These are phyloP conservation scores for Paspalum vaginatum DNA, from an alignment of 176 grass and related monocot genomes.

Conservation along the genomic window DNA sequence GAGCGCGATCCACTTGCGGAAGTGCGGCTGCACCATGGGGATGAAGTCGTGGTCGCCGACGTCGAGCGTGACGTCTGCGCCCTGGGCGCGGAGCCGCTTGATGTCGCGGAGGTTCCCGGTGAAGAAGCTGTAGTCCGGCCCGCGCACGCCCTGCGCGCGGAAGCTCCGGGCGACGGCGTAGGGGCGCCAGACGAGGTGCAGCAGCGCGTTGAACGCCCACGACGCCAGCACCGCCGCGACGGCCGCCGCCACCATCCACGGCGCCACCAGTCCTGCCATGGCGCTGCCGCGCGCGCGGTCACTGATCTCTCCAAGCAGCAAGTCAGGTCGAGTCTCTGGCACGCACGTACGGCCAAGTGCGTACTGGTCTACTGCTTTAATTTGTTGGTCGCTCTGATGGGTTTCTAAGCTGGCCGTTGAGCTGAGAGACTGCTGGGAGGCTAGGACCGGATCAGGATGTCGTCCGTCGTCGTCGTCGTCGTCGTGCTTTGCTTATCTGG, in stretches of 20 bases:
- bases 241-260: conserved; percentile 25
- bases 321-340: too few species aligned
- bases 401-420: too few species aligned
- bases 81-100: conserved; percentile 35
- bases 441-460: too few species aligned
- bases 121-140: conserved; percentile 49
- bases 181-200: conserved; percentile 49
- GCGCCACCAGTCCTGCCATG: not conserved
- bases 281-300: not conserved
- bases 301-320: too few species aligned
- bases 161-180: conserved; percentile 16
- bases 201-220: conserved; percentile 42
- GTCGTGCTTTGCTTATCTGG: too few species aligned
- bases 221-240: conserved; percentile 6
- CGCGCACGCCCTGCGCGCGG: conserved; percentile 52
- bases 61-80: conserved; percentile 19
- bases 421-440: too few species aligned
- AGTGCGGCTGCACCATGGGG: conserved; percentile 52
- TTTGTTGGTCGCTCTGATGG: too few species aligned
- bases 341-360: too few species aligned
- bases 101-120: conserved; percentile 52
- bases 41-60: conserved; percentile 48
- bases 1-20: conserved; percentile 48
- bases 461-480: too few species aligned
- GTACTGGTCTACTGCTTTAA: too few species aligned